Evolutionary conservation across 768 basidiomycete genomes (phyloP).

Genomic region (Tylopilus sp.): DNA sequence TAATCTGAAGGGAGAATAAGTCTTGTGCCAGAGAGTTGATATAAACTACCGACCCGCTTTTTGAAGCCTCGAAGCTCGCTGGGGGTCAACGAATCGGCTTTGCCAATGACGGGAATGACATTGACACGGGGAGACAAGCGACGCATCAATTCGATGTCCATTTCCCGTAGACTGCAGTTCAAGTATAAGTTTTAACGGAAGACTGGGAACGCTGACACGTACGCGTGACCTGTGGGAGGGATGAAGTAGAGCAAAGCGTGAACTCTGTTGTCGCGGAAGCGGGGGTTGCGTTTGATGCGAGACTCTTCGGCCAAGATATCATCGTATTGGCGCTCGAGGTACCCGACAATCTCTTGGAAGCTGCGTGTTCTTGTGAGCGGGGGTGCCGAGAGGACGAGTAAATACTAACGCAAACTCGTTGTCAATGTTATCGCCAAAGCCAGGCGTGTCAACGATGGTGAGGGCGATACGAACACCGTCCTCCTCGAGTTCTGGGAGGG

Average conservation of each 20-base stretch:
- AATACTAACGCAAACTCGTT: conserved; percentile 91
- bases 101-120: conserved; percentile 97
- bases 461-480: conserved; percentile 97
- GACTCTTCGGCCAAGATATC: conserved; percentile 98
- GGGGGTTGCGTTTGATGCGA: conserved; percentile 98
- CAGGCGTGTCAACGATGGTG: conserved; percentile 98
- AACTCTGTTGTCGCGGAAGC: conserved; percentile 97
- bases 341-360: conserved; percentile 94
- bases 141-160: conserved; percentile 99
- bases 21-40: background rate
- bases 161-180: conserved; percentile 75
- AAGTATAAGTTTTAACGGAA: background rate
- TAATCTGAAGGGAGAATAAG: conserved; percentile 57
- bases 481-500: conserved; percentile 83
- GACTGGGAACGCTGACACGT: conserved; percentile 34
- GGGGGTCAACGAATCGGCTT: conserved; percentile 93
- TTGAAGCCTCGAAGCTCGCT: conserved; percentile 94
- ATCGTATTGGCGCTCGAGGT: conserved; percentile 98
- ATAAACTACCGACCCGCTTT: conserved; percentile 61
- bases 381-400: conserved; percentile 3
- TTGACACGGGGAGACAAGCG: conserved; percentile 97
- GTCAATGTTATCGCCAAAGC: conserved; percentile 98
- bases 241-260: conserved; percentile 98
- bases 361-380: conserved; percentile 38
- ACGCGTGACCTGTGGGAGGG: conserved; percentile 97